These are phyloP conservation scores for Apostasia ramifera DNA, from an alignment of 106 monocot species.

Conservation along the genomic window DNA sequence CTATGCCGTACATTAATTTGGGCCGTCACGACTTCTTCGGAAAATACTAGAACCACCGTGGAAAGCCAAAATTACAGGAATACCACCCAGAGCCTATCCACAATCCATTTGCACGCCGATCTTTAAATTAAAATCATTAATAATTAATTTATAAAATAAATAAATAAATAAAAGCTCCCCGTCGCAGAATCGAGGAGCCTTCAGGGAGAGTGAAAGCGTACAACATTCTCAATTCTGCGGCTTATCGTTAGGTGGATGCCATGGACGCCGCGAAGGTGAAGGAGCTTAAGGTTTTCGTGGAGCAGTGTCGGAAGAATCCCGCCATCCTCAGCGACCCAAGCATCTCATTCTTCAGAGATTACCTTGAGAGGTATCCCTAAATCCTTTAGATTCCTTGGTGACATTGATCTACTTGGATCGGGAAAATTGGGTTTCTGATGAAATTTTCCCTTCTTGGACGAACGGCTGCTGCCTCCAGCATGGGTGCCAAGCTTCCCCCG, in stretches of 20 bases:
- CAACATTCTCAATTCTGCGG: too few relatives aligned
- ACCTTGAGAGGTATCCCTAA: constrained; percentile 61
- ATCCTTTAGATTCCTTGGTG: neutral
- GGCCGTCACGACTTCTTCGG: too few relatives aligned
- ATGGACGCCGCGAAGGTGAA: constrained; percentile 79
- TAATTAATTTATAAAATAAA: too few relatives aligned
- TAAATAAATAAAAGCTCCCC: too few relatives aligned
- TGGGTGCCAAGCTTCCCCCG: constrained; percentile 78
- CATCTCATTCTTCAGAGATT: constrained; percentile 81
- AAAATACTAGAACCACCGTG: too few relatives aligned
- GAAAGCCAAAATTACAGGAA: too few relatives aligned
- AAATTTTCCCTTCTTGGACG: neutral
- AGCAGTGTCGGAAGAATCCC: constrained; percentile 72
- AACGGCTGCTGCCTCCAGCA: constrained; percentile 22
- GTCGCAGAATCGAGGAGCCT: too few relatives aligned
- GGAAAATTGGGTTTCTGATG: neutral
- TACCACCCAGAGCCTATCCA: too few relatives aligned
- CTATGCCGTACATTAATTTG: too few relatives aligned
- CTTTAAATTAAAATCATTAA: too few relatives aligned
- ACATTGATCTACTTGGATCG: neutral
- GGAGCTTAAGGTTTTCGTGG: constrained; percentile 65
- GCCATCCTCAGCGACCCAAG: constrained; percentile 64
- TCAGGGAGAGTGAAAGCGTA: too few relatives aligned
- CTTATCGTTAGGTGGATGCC: neutral
- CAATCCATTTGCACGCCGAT: too few relatives aligned